phyloP scores from a whole-genome alignment of 208 protist species.

The Crithidia brevicula region DNA sequence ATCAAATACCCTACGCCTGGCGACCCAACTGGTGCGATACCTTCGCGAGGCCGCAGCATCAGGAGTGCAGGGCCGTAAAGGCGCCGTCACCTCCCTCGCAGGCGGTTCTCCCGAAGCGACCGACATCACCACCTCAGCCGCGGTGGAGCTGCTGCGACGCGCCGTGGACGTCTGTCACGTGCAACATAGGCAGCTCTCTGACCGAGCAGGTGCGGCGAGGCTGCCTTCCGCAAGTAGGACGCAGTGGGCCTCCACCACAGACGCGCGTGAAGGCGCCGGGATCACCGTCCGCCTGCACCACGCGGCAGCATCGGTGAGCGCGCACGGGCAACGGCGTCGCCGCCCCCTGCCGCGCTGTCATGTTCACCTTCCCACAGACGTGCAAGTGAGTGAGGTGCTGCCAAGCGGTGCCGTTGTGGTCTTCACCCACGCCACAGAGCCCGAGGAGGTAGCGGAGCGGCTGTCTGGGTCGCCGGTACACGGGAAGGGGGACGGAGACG shows the following conservation, averaged over 20 bases:
- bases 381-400: slow-evolving; percentile 77
- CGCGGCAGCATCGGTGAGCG: background rate
- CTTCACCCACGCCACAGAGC: slow-evolving; percentile 57
- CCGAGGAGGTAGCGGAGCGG: slow-evolving; percentile 21
- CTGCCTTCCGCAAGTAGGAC: background rate
- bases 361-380: slow-evolving; percentile 48
- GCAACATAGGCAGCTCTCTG: no score
- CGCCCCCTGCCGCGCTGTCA: slow-evolving; percentile 25
- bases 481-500: background rate
- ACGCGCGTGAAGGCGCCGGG: slow-evolving; percentile 25
- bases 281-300: slow-evolving; percentile 19
- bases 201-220: background rate
- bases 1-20: slow-evolving; percentile 30
- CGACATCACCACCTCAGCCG: background rate
- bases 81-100: background rate
- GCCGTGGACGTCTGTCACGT: slow-evolving; percentile 20
- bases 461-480: background rate
- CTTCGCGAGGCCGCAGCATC: slow-evolving; percentile 31
- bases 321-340: slow-evolving; percentile 10
- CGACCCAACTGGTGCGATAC: slow-evolving; percentile 32
- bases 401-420: slow-evolving; percentile 63
- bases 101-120: background rate
- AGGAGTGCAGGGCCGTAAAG: background rate
- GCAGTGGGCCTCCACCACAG: slow-evolving; percentile 20
- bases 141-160: slow-evolving; percentile 24